These are phyloP conservation scores for Thielaviopsis musarum DNA, from an alignment of 2,329 filamentous ascomycete genomes.

Conservation along the genomic window DNA sequence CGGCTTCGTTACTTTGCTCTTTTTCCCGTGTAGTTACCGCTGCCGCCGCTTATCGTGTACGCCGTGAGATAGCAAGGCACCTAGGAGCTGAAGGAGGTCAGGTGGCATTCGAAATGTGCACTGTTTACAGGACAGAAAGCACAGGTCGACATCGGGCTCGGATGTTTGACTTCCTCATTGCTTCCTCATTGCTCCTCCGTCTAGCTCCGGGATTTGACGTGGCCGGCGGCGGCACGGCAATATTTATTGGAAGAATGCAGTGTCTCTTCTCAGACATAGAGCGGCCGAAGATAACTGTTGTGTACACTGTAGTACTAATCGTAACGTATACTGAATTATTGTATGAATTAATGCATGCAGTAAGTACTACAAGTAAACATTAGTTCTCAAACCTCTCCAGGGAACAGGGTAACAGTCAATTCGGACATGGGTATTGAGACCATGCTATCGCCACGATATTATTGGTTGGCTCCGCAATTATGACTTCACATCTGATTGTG, in stretches of 20 bases:
- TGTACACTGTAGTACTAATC: too few species aligned
- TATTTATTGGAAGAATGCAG: too few species aligned
- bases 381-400: too few species aligned
- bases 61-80: background rate
- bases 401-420: background rate
- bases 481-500: background rate
- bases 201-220: too few species aligned
- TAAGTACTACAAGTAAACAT: too few species aligned
- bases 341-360: too few species aligned
- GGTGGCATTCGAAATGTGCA: background rate
- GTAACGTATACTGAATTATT: too few species aligned
- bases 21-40: background rate
- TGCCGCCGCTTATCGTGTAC: background rate
- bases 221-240: too few species aligned
- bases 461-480: background rate
- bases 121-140: background rate
- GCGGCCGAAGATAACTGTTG: too few species aligned
- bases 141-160: background rate
- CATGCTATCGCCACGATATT: background rate
- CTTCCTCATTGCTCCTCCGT: too few species aligned
- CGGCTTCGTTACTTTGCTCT: background rate
- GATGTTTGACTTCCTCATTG: background rate
- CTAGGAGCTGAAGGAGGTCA: background rate
- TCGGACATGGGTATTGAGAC: background rate
- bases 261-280: too few species aligned